A percentile compares a stretch with the other conserved stretches of the same genome.
Conservation (phyloP, 2,329 filamentous ascomycete genomes). For the Colletotrichum sp. region DNA sequence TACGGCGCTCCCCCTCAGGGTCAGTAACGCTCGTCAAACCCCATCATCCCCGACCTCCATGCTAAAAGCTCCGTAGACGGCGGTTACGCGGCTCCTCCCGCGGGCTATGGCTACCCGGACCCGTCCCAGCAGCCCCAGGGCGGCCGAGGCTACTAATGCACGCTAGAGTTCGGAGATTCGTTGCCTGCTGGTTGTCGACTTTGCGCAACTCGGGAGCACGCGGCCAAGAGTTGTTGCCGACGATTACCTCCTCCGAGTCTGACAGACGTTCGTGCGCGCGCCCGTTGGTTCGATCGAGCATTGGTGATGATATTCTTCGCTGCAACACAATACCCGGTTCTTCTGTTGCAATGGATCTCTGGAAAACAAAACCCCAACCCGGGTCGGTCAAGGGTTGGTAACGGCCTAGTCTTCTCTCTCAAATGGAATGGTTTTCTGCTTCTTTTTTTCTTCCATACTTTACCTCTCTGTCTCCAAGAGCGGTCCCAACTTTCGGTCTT, state of each 20-base stretch:
- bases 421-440: slow-evolving; percentile 20
- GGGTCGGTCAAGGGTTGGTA: slow-evolving; percentile 18
- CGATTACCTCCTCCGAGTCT: slow-evolving; percentile 21
- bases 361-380: slow-evolving; percentile 21
- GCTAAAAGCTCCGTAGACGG: not conserved
- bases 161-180: slow-evolving; percentile 21
- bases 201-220: slow-evolving; percentile 7
- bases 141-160: slow-evolving; percentile 45
- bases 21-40: slow-evolving; percentile 29
- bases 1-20: slow-evolving; percentile 42
- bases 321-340: slow-evolving; percentile 25
- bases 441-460: slow-evolving; percentile 17
- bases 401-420: slow-evolving; percentile 20
- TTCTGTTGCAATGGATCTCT: slow-evolving; percentile 24
- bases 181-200: slow-evolving; percentile 19
- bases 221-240: slow-evolving; percentile 18
- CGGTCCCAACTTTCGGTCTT: not conserved
- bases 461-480: not conserved
- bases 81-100: slow-evolving; percentile 14
- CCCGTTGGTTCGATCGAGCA: slow-evolving; percentile 26
- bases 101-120: slow-evolving; percentile 51
- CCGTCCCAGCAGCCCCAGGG: slow-evolving; percentile 41
- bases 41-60: not conserved
- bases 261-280: slow-evolving; percentile 22
- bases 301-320: slow-evolving; percentile 24